phyloP scores from a whole-genome alignment of 2,329 filamentous ascomycete species.

The Aureobasidium namibiae region DNA sequence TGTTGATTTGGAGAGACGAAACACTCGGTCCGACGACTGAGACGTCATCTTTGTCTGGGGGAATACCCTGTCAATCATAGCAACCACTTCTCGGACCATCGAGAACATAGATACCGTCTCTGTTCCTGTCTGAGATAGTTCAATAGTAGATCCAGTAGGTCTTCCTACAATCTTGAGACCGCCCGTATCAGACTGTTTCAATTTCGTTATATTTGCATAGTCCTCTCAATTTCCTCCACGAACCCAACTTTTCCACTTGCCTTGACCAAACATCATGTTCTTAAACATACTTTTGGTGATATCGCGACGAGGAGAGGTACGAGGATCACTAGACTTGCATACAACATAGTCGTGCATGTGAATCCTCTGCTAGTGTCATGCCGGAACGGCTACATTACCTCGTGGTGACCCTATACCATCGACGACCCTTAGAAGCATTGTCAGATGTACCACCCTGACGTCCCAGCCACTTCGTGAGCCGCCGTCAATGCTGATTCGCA shows the following conservation, averaged over 20 bases:
- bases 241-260: no score
- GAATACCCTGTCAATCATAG: neutral
- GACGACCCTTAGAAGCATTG: neutral
- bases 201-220: no score
- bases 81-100: neutral
- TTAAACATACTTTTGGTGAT: neutral
- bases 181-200: no score
- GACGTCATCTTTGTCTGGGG: neutral
- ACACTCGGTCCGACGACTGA: constrained; percentile 1
- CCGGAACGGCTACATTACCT: neutral
- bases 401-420: neutral
- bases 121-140: neutral
- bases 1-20: neutral
- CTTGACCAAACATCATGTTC: no score
- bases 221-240: no score
- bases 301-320: no score
- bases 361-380: no score
- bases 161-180: no score
- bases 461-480: neutral
- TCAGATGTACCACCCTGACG: neutral
- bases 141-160: neutral
- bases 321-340: neutral
- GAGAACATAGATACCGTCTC: neutral
- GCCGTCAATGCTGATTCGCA: neutral
- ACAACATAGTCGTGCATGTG: no score